Base-by-base conservation (phyloP, 345 rosid species). In the Dovyalis caffra region DNA sequence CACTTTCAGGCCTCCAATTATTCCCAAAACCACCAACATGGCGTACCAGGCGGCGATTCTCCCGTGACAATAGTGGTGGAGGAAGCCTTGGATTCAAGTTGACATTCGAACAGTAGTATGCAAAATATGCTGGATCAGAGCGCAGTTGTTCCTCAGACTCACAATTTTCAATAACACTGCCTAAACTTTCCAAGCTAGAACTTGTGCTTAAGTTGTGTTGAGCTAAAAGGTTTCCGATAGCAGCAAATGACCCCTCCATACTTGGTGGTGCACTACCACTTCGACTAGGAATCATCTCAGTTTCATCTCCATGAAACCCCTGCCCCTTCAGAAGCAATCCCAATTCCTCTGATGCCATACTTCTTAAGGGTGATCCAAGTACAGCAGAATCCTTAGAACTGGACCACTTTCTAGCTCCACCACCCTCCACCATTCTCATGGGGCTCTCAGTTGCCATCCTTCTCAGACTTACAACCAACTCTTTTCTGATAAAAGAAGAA, bases 221-320 rank as follows among this genome's bases (percentile, higher is more conserved):
- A 67, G 89, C 87, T 78, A 92, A 84, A 71, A 92, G 89, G 75
- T 86, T 87, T 62, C 89, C 91, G 74, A 92, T 76, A 71, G 97
- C 91, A 72, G 96, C 88, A 83, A 90, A 83, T 53, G 98, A 94
- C 47, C 98, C 97, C 87, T 94, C 98, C 93, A 94, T 91, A 72
- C 92, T 94, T 62, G 98, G 98, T 6, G 98, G 97, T 11, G 98
- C 98, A 66, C 98, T 94, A 21, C 97, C 97, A 75, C 98, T 94
- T 81, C 97, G 86, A 90, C 85, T 90, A 31, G 97, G 97, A 74
- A 84, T 58, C 5, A 60, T 74, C 3, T 86, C 88, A 16, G 78
- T 70, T 29, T 83, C 81, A 61, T 85, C 86, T 79, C 80, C 86
- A 66, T 71, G 86, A 61, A 86, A 76, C 72, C 85, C 87, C 76